These are phyloP conservation scores for Lonicera japonica DNA, from an alignment of 129 eudicot species.

Conservation along the genomic window DNA sequence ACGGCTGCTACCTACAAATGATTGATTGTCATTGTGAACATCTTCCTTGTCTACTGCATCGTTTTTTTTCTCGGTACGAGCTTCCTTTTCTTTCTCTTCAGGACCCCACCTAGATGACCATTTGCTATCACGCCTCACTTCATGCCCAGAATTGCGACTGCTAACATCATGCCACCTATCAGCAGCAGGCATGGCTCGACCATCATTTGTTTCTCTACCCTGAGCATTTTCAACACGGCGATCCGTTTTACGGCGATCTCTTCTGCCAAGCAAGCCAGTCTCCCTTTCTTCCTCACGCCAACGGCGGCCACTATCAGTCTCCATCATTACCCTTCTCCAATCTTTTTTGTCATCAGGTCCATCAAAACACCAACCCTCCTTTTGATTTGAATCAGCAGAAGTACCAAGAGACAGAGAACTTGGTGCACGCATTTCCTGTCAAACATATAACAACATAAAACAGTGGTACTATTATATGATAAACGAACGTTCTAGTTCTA, in stretches of 20 bases:
- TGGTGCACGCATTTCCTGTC: constrained; percentile 81
- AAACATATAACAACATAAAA: neutral
- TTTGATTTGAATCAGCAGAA: constrained; percentile 58
- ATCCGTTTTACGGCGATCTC: constrained; percentile 76
- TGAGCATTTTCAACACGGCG: constrained; percentile 62
- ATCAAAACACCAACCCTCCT: constrained; percentile 72
- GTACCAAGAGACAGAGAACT: constrained; percentile 86
- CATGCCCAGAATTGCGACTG: constrained; percentile 51
- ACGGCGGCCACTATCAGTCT: constrained; percentile 73
- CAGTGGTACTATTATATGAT: neutral
- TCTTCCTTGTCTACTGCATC: constrained; percentile 74
- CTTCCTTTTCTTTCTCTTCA: constrained; percentile 87
- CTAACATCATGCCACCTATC: constrained; percentile 76
- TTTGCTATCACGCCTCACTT: constrained; percentile 68
- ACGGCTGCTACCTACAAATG: constrained; percentile 31
- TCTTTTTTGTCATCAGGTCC: constrained; percentile 75
- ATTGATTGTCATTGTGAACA: constrained; percentile 38
- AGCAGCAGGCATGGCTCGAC: constrained; percentile 42
- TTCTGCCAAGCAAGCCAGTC: constrained; percentile 87
- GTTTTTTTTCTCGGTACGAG: constrained; percentile 48
- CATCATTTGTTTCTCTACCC: constrained; percentile 51
- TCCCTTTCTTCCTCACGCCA: constrained; percentile 99
- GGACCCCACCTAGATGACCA: constrained; percentile 99
- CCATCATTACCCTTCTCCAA: constrained; percentile 65
- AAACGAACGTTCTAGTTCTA: neutral